These are phyloP conservation scores for Nakazawaea ishiwadae DNA, from an alignment of 805 yeast genomes.

Conservation along the genomic window DNA sequence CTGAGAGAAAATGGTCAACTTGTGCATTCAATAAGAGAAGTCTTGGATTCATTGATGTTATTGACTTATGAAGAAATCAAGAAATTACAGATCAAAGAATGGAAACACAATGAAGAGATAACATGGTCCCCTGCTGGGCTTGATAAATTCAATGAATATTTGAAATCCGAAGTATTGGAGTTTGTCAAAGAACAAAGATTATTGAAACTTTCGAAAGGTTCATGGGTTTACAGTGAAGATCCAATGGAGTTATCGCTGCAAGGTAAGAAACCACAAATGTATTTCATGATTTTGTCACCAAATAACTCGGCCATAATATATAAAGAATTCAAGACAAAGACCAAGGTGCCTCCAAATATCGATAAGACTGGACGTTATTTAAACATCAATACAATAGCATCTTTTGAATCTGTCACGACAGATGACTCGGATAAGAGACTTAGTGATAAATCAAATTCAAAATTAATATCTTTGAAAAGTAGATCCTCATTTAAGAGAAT, in stretches of 20 bases:
- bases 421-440: slow-evolving; percentile 41
- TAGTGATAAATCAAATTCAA: slow-evolving; percentile 28
- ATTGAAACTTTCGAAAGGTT: slow-evolving; percentile 65
- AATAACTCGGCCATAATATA: slow-evolving; percentile 57
- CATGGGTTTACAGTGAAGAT: slow-evolving; percentile 71
- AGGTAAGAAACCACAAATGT: slow-evolving; percentile 33
- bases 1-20: slow-evolving; percentile 11
- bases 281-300: slow-evolving; percentile 61
- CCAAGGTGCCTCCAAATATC: slow-evolving; percentile 46
- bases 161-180: slow-evolving; percentile 55
- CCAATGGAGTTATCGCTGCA: slow-evolving; percentile 29
- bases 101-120: slow-evolving; percentile 30
- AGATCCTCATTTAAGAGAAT: slow-evolving; percentile 54
- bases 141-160: slow-evolving; percentile 41
- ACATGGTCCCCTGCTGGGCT: slow-evolving; percentile 43
- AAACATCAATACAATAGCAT: slow-evolving; percentile 45
- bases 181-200: slow-evolving; percentile 76
- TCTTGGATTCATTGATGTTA: slow-evolving; percentile 36
- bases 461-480: slow-evolving; percentile 52
- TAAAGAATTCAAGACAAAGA: slow-evolving; percentile 50
- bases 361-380: slow-evolving; percentile 53
- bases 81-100: slow-evolving; percentile 42
- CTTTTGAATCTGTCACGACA: slow-evolving; percentile 42
- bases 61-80: slow-evolving; percentile 47
- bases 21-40: slow-evolving; percentile 33